Percentiles rank a stretch among this genome's conserved stretches.
These are phyloP conservation scores for Paecilomyces sp. DNA, from an alignment of 2,329 filamentous ascomycete genomes.

Conservation along the genomic window DNA sequence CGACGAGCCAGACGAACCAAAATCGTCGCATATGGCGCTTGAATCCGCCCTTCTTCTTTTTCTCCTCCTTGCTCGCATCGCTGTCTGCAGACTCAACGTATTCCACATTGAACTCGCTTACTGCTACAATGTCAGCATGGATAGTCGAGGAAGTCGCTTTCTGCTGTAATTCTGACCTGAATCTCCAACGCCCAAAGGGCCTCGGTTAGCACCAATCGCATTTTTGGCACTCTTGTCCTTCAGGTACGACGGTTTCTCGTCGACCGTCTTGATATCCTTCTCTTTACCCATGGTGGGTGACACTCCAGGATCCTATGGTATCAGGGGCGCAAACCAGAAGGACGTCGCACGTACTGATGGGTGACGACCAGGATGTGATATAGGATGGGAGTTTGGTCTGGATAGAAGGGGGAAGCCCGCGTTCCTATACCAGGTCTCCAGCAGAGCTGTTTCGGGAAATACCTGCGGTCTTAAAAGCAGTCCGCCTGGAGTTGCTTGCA, in stretches of 20 bases:
- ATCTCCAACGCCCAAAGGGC: slow-evolving; percentile 12
- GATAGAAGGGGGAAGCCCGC: neutral
- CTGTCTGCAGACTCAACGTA: slow-evolving; percentile 21
- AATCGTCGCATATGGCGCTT: slow-evolving; percentile 32
- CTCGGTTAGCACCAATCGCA: slow-evolving; percentile 23
- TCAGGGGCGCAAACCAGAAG: neutral
- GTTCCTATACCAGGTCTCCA: neutral
- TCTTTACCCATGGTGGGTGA: neutral
- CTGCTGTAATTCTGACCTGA: neutral
- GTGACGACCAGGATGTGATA: neutral
- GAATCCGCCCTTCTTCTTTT: slow-evolving; percentile 18
- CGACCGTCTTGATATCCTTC: slow-evolving; percentile 12
- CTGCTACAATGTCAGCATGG: neutral
- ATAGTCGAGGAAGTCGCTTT: neutral
- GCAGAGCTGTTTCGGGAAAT: neutral
- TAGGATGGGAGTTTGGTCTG: neutral
- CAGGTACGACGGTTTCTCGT: slow-evolving; percentile 19
- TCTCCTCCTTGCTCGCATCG: slow-evolving; percentile 10
- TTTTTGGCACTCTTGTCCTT: slow-evolving; percentile 21
- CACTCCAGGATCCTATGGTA: neutral
- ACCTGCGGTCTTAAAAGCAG: neutral
- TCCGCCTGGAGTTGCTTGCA: neutral
- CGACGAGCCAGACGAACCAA: slow-evolving; percentile 31
- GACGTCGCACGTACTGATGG: neutral
- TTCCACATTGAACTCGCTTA: slow-evolving; percentile 14